Evolutionary conservation across 768 basidiomycete species (phyloP), one percentile per base, ranked within the genome.

Genomic region (Trametopsis cervina): DNA sequence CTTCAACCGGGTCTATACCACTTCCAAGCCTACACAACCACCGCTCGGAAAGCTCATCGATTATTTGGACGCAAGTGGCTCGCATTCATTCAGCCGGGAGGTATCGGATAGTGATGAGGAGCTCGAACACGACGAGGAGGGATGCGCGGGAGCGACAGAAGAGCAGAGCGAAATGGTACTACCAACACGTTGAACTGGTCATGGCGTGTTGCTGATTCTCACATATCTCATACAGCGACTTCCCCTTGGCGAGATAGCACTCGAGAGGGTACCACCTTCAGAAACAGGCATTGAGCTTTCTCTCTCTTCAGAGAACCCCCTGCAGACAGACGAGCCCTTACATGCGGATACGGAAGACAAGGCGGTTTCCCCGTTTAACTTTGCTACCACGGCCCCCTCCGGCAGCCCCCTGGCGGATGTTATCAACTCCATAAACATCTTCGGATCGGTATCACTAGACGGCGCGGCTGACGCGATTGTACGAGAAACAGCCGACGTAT

Each of bases 11-110:
- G 49, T 57, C 3, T 63, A 61, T 29, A 57, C 52, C 6, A 36
- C 26, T 0, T 47, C 53, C 12, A 26, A 47, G 33, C 42, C 45
- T 4, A 49, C 57, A n/a, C 53, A 56, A 24, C 57, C 56, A 1
- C 55, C 60, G 12, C 58, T 53, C 23, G 62, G 61, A 39, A 62
- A 60, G 42, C 61, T 67, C 36, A 61, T 67, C 40, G 66, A 67
- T 52, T 52, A 61, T 26, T 64, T 57, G 9, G 60, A 61, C 41
- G 50, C 56, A 37, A 42, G 51, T 12, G 50, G 47, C 39, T 44
- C 47, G 9, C 38, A 50, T 4, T 22, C 40, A 17, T 42, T 44
- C n/a, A 44, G 49, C 9, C 50, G 50, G 17, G 58, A 56, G 4
- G 50, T 49, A 26, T 47, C 46, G 21, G 52, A 41, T 1, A 52